Conservation (phyloP, 345 rosid genomes). For the Syzygium aromaticum region DNA sequence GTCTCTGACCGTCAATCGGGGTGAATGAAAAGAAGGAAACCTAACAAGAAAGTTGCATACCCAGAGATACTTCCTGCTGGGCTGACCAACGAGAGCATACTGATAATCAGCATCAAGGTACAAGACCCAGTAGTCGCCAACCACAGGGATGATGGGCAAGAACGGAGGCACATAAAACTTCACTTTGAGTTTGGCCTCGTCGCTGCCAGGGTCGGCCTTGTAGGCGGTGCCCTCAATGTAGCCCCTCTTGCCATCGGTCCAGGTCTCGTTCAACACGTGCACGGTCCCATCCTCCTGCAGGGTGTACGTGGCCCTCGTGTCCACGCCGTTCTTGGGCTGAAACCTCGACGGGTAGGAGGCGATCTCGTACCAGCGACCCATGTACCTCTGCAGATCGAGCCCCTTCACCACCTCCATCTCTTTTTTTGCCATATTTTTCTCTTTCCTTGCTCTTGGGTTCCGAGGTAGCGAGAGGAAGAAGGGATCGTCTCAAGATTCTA, state of each 20-base stretch:
- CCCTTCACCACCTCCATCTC: slow-evolving; percentile 71
- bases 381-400: slow-evolving; percentile 58
- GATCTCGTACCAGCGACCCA: slow-evolving; percentile 96
- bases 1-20: background rate
- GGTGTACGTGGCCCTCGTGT: slow-evolving; percentile 80
- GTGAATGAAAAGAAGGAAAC: background rate
- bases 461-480: background rate
- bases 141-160: slow-evolving; percentile 69
- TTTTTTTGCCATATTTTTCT: slow-evolving; percentile 24
- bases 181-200: slow-evolving; percentile 90
- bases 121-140: slow-evolving; percentile 82
- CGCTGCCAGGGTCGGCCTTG: slow-evolving; percentile 61
- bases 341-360: slow-evolving; percentile 76
- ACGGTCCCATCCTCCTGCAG: slow-evolving; percentile 69
- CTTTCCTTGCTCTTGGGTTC: background rate
- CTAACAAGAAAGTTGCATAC: slow-evolving; percentile 13
- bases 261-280: slow-evolving; percentile 76
- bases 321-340: slow-evolving; percentile 66
- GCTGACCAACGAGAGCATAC: slow-evolving; percentile 70
- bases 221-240: slow-evolving; percentile 64
- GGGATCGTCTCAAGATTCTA: background rate
- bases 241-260: slow-evolving; percentile 61
- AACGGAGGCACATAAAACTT: slow-evolving; percentile 87
- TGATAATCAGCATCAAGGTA: slow-evolving; percentile 54
- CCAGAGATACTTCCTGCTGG: slow-evolving; percentile 74